Conservation (phyloP, 257 asterid genomes). For the Primulina eburnea region DNA sequence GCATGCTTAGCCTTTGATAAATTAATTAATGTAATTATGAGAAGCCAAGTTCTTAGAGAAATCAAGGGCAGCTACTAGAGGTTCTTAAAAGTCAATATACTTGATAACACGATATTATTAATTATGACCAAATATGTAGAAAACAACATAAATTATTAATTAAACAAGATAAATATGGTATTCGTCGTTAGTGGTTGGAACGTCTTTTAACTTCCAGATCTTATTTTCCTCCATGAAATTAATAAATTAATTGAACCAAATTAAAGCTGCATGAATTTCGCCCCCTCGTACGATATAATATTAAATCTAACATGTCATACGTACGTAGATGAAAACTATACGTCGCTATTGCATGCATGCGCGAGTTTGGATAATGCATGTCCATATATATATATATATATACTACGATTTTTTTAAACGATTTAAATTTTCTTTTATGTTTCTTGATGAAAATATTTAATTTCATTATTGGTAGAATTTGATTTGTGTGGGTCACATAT, state of each 20-base stretch:
- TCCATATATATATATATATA: too few species aligned
- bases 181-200: conserved; percentile 4
- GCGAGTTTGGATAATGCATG: not conserved
- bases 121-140: not conserved
- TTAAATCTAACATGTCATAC: too few species aligned
- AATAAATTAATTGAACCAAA: not conserved
- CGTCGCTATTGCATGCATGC: not conserved
- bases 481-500: too few species aligned
- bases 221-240: not conserved
- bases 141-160: not conserved
- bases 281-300: too few species aligned
- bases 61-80: conserved; percentile 19
- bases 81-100: conserved; percentile 23
- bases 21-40: not conserved
- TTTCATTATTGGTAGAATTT: too few species aligned
- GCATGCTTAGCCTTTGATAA: too few species aligned
- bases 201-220: not conserved
- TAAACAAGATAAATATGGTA: not conserved
- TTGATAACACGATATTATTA: not conserved
- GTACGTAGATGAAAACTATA: too few species aligned
- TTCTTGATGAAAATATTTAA: too few species aligned
- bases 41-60: conserved; percentile 1
- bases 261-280: not conserved
- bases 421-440: too few species aligned
- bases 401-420: not conserved